Evolutionary conservation across 2,329 filamentous ascomycete genomes (phyloP).

Genomic region (Fusarium veterinarium): DNA sequence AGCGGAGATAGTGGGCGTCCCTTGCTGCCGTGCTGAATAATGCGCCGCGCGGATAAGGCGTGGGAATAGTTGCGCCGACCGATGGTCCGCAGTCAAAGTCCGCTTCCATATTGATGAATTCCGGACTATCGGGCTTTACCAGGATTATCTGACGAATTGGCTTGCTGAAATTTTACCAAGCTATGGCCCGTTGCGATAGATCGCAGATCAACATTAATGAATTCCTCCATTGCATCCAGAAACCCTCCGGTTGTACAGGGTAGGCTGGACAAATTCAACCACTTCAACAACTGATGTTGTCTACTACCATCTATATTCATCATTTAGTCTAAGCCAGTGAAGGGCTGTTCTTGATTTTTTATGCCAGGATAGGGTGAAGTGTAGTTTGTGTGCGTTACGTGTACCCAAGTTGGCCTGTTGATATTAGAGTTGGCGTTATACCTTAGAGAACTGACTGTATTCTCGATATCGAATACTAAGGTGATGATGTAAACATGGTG

Average conservation of each 20-base stretch:
- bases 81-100: slow-evolving; percentile 27
- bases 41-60: background rate
- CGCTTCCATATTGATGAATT: background rate
- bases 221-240: background rate
- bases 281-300: no score
- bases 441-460: background rate
- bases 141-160: background rate
- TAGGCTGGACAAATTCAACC: background rate
- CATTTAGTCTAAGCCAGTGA: rapidly evolving
- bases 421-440: rapidly evolving
- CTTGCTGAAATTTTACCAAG: slow-evolving; percentile 9
- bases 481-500: background rate
- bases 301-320: no score
- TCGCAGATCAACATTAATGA: background rate
- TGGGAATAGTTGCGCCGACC: slow-evolving; percentile 3
- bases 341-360: rapidly evolving
- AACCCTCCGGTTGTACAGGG: background rate
- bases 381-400: background rate
- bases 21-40: slow-evolving; percentile 31
- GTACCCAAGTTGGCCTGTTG: background rate
- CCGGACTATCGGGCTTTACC: slow-evolving; percentile 11
- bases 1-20: slow-evolving; percentile 30
- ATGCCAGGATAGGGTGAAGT: rapidly evolving
- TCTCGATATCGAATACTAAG: background rate
- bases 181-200: background rate